Base-by-base conservation (phyloP, 169 alveolate species). In the Cytauxzoon felis region DNA sequence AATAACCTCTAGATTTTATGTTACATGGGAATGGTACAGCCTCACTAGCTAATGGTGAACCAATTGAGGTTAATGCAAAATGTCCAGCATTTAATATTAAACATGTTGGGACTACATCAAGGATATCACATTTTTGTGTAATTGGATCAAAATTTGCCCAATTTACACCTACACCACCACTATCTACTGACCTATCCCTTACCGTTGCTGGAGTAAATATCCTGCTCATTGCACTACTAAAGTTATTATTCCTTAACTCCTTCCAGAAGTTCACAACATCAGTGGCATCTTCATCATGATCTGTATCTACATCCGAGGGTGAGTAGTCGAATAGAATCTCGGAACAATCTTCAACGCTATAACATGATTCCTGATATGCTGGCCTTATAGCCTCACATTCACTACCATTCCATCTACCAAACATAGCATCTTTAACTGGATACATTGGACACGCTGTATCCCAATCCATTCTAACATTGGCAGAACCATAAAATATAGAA, bases 321-420 rank as follows among this genome's bases (percentile, higher is more conserved):
- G 88, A 70, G 36, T 66, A 49, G 50, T 67, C 83, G 71, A 86
- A 86, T 36, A 86, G 59, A 6, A 81, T 18, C 51, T 70, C 16
- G 40, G 82, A 63, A 49, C 92, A 86, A 29, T 76, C 83, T n/a
- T 24, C 66, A 33, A 41, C 33, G 41, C 50, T 51, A 36, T 63
- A 34, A n/a, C 41, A 59, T 23, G 33, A 63, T 29, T 73, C 84
- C 56, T 29, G 61, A 54, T 48, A 73, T 3, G 69, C 72, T 2
- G 84, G 71, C 30, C 48, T 58, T 7, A 62, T 33, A 13, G 84
- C 67, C 7, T 57, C 78, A 24, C 84, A 73, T 7, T 56, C 51
- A 26, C 72, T 68, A 26, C 82, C 90, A 23, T 61, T 71, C 88
- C 88, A 86, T 47, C 65, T 48, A 9, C 92, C 92, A 50, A 86